phyloP scores from a whole-genome alignment of 2,329 filamentous ascomycete species.

The Clarireedia paspali region DNA sequence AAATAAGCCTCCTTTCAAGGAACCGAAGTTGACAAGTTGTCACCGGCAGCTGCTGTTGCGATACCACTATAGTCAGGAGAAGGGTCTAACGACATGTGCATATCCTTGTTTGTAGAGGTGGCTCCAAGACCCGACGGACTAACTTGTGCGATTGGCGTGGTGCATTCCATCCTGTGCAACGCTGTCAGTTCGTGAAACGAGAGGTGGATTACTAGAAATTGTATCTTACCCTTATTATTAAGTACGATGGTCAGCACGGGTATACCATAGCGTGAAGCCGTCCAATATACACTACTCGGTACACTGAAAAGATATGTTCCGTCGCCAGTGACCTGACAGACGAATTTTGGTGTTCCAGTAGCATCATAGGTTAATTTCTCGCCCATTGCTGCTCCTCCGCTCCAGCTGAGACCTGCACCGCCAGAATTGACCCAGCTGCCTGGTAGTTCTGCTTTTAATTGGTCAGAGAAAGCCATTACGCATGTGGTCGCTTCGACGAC shows the following conservation, averaged over 20 bases:
- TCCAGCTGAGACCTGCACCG: slow-evolving; percentile 54
- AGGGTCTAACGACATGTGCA: neutral
- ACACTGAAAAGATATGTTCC: slow-evolving; percentile 57
- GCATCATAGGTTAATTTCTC: slow-evolving; percentile 55
- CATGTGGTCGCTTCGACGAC: neutral
- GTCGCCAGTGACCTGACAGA: slow-evolving; percentile 55
- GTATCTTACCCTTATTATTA: neutral
- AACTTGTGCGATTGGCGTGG: neutral
- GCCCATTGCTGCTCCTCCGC: slow-evolving; percentile 62
- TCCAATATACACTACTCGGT: slow-evolving; percentile 58
- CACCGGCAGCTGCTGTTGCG: neutral
- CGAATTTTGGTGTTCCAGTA: slow-evolving; percentile 27
- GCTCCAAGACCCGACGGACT: neutral
- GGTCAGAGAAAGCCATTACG: neutral
- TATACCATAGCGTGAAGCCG: slow-evolving; percentile 53
- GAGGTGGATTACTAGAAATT: no score
- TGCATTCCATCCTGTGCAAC: neutral
- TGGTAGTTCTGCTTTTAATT: slow-evolving; percentile 60
- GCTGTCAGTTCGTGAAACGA: neutral
- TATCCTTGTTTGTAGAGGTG: neutral
- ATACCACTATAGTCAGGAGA: neutral
- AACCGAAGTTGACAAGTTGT: neutral
- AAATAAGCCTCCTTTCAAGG: neutral
- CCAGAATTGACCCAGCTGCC: slow-evolving; percentile 46
- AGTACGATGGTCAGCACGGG: slow-evolving; percentile 54